Conservation (phyloP, 2,329 filamentous ascomycete species). For the Hypoxylon sp. region DNA sequence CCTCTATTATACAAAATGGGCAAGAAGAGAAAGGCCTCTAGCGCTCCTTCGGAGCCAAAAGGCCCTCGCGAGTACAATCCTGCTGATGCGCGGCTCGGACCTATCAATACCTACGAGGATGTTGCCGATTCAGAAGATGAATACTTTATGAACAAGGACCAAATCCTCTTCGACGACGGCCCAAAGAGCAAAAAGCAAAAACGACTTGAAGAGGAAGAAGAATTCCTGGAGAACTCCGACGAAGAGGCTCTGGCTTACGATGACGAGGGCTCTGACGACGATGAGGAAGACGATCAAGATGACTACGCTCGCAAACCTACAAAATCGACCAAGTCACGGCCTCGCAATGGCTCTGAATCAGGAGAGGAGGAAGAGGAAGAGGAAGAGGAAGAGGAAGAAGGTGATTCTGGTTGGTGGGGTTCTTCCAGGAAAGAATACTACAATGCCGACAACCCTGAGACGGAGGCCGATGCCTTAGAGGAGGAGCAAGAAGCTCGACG, state of each 20-base stretch:
- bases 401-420: conserved; percentile 83
- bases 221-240: conserved; percentile 71
- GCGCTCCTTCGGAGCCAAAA: conserved; percentile 60
- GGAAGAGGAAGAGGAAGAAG: conserved; percentile 65
- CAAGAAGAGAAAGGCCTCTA: conserved; percentile 79
- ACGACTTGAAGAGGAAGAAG: conserved; percentile 77
- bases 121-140: conserved; percentile 96
- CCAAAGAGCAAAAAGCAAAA: conserved; percentile 83
- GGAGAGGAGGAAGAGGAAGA: conserved; percentile 66
- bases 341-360: conserved; percentile 53
- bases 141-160: conserved; percentile 89
- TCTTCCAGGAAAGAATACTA: conserved; percentile 92
- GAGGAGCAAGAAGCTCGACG: conserved; percentile 92
- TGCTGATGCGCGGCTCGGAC: conserved; percentile 73
- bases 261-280: conserved; percentile 59
- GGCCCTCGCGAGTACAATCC: conserved; percentile 70
- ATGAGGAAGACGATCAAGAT: conserved; percentile 62
- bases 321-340: conserved; percentile 45
- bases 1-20: conserved; percentile 62
- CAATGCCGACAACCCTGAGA: conserved; percentile 77
- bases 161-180: conserved; percentile 86
- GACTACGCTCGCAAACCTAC: conserved; percentile 59
- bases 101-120: conserved; percentile 79
- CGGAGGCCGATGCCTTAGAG: conserved; percentile 76
- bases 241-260: conserved; percentile 71